Base-by-base conservation (phyloP, 352 stramenopile genomes). In the Phytopythium sindhum region DNA sequence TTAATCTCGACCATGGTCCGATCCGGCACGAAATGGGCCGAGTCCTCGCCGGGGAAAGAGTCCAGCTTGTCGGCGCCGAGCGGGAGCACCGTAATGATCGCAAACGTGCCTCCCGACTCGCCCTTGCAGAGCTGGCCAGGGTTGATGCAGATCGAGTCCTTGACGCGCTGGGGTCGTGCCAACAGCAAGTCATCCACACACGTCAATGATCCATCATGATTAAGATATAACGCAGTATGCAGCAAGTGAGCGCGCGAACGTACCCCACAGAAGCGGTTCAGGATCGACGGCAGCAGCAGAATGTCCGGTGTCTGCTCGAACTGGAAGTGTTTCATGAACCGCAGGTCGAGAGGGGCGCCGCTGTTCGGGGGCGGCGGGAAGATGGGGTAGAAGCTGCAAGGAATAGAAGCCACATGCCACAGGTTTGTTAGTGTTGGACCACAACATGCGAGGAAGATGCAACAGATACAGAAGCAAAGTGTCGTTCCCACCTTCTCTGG, bases 131-230 rank as follows among this genome's bases (percentile, higher is more conserved):
- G 72, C 64, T 95, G 86, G 1, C 96, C 96, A 0, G 96, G 96
- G 73, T 99, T 99, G 53, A 99, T 74, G 66, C 96, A 96, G 33
- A 99, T 88, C 26, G 89, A 96, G 57, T 96, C 88, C 66, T 95
- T 78, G 29, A 98, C 76, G 24, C 93, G 77, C 74, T 97, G 75
- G 23, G 12, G 23, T 52, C n/a, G 21, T 14, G 45, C 12, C 11
- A n/a, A 19, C 47, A 12, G 21, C 47, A 17, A 54, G 24, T 6
- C 4, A 33, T 53, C 47, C 31, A 29, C 11, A 17, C 3, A 10
- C 23, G 15, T 42, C 52, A 58, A 72, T 31, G 45, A 53, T 75
- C 65, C 87, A 88, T 29, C 55, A 57, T 54, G n/a, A 37, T 54
- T 28, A 42, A 33, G 58, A 61, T 74, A 64, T 41, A 52, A 29